Base-by-base conservation (phyloP, 2,329 filamentous ascomycete genomes). In the Dendrostoma leiphaemia region DNA sequence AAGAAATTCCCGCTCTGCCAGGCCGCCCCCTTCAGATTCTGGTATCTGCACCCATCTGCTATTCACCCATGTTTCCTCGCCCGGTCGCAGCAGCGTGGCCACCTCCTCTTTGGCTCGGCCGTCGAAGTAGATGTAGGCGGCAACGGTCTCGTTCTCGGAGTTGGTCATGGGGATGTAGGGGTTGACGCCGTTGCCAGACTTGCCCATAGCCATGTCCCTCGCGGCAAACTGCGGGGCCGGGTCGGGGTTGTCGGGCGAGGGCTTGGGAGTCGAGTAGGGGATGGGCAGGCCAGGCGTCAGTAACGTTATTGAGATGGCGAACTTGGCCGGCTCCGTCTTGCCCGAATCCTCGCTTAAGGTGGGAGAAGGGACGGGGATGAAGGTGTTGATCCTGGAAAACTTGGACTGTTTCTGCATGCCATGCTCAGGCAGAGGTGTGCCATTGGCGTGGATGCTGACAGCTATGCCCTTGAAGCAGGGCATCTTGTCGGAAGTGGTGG, bases 381-480 rank as follows among this genome's bases (percentile, higher is more conserved):
- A 99, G 65, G 90, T 91, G 69, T 91, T 96, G 74, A 99, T 97
- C 67, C 94, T 89, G 59, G 90, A 92, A 60, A 91, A 82, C 65
- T 91, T 88, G 55, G 90, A 91, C 73, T 97, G 91, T 70, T 91
- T 94, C 76, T 97, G 93, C 64, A 97, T 89, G 65, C 92, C 93
- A 76, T 96, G 88, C 75, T 99, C 94, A 59, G 91, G 81, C 62
- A 99, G 84, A 62, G 94, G 92, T 63, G 91, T 78, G 59, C 81
- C 82, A 68, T 86, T 86, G 55, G 84, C 83, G 76, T 99, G 94
- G 71, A 97, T 95, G 82, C 90, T 96, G 70, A 97, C 93, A 66
- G 94, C 93, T 75, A 99, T 91, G 74, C 94, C 94, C 80, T 97
- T 96, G 79, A 97, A 99, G 84, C 92, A 97, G 78, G 94, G 94